Evolutionary conservation across 495 filamentous ascomycete genomes (phyloP).

Genomic region (Penicillium pancosmium): DNA sequence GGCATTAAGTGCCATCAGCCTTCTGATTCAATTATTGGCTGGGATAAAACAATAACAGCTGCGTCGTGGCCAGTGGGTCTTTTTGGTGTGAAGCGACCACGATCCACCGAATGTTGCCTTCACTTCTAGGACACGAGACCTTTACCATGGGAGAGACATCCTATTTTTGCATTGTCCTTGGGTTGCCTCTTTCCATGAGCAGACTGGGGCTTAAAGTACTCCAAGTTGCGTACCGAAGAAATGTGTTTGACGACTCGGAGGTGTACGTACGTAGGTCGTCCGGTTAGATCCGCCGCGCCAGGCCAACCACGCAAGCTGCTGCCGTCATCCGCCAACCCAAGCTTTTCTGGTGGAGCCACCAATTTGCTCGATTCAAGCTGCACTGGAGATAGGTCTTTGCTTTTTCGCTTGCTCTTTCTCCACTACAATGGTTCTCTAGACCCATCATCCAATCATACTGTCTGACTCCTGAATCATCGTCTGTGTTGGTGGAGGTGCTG

Average conservation of each 20-base stretch:
- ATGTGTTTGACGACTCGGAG: background rate
- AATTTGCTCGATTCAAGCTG: constrained; percentile 3
- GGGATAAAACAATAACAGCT: constrained; percentile 2
- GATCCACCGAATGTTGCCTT: background rate
- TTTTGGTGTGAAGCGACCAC: constrained; percentile 2
- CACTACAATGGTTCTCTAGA: constrained; percentile 3
- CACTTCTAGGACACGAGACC: background rate
- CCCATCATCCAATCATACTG: constrained; percentile 15
- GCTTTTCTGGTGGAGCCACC: constrained; percentile 22
- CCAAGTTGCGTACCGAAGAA: background rate
- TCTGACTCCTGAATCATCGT: constrained; percentile 9
- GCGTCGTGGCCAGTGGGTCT: constrained; percentile 20
- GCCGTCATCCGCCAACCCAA: constrained; percentile 29
- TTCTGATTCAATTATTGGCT: background rate
- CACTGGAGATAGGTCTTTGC: background rate
- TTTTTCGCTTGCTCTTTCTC: constrained; percentile 4
- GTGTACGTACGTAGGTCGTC: constrained; percentile 3
- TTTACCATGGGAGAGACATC: background rate
- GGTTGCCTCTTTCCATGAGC: too few relatives aligned
- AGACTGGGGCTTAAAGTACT: background rate
- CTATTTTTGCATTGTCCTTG: background rate
- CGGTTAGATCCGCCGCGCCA: constrained; percentile 21
- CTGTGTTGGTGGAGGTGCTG: constrained; percentile 11
- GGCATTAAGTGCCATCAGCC: background rate
- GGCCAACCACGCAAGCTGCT: constrained; percentile 30